Evolutionary conservation across 306 rosid genomes (phyloP), one percentile per base, ranked within the genome.

Genomic region (Acacia melanoxylon): DNA sequence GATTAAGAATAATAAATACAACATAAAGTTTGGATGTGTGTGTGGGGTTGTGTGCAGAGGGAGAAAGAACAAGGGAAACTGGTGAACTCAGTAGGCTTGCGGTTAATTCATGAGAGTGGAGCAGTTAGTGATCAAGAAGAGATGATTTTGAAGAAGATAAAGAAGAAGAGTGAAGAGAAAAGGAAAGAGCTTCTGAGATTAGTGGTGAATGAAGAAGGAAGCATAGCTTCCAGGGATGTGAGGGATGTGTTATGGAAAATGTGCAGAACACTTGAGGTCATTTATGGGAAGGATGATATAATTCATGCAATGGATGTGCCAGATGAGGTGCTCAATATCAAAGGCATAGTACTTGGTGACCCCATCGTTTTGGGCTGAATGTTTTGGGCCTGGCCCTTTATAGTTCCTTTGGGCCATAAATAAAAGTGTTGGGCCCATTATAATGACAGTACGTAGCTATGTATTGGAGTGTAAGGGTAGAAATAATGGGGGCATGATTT

Each of bases 11-110:
- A 42, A 7, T 8, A 10, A 42, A 1, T 9, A 7, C 46, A 16
- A 49, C 15, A 49, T 49, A 49, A 49, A 3, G 1, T 48, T 48
- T 13, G 5, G 54, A 15, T 14, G 17, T 14, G 52, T 29, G 31
- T 48, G 20, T 15, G 5, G 0, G 49, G 49, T 48, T 14, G 20
- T 4, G 17, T 70, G 84, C 90, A 90, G 92, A 82, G 88, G 68
- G 94, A 90, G 62, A 83, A 80, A 29, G 75, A 24, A 1, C 86
- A 90, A 78, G 92, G 92, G 78, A 90, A 88, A 82, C 15, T 27
- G 27, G 13, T 56, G 42, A 65, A 88, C 79, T 73, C 79, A 14
- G 68, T 90, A 22, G 54, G 86, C 0, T 70, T 90, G 76, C 31
- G 68, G 31, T 41, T 76, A 56, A 78, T 82, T 79, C 78, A 74